Percentiles rank a stretch among this genome's conserved stretches.
Evolutionary conservation across 306 rosid genomes (phyloP).

Genomic region (Pterocarpus macrocarpus): DNA sequence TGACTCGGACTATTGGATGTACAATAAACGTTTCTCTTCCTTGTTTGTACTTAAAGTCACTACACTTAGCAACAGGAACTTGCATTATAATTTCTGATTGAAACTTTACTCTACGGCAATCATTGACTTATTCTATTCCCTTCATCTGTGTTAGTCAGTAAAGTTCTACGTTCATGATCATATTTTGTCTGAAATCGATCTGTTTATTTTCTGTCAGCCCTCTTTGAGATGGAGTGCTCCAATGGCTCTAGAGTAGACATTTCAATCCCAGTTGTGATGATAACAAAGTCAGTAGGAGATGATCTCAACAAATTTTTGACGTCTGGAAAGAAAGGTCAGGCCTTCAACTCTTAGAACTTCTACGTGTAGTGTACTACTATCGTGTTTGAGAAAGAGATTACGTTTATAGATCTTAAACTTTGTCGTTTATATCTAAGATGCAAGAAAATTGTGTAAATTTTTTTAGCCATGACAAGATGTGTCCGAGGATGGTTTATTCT

Average conservation of each 20-base stretch:
- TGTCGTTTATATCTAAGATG: conserved; percentile 16
- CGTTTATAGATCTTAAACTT: neutral
- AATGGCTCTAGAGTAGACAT: conserved; percentile 52
- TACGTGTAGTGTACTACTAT: neutral
- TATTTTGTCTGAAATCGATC: conserved; percentile 25
- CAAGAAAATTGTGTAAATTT: conserved; percentile 15
- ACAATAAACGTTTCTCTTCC: neutral
- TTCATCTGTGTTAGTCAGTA: conserved; percentile 17
- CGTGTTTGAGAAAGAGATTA: conserved; percentile 25
- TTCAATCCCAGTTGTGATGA: conserved; percentile 79
- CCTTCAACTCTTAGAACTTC: conserved; percentile 38
- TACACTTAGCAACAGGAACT: neutral
- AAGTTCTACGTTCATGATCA: neutral
- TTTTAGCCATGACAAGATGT: conserved; percentile 16
- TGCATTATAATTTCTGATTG: conserved; percentile 3
- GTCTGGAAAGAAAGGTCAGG: conserved; percentile 67
- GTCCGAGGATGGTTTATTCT: neutral
- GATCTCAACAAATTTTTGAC: conserved; percentile 55
- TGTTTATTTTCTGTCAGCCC: conserved; percentile 56
- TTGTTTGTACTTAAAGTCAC: neutral
- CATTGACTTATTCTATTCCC: neutral
- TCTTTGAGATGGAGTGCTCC: conserved; percentile 75
- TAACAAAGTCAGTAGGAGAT: conserved; percentile 71
- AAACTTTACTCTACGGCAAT: conserved; percentile 18
- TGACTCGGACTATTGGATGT: too few species aligned